A percentile compares a stretch with the other conserved stretches of the same genome.
Evolutionary conservation across 306 rosid genomes (phyloP).

Genomic region (Quercus robur): DNA sequence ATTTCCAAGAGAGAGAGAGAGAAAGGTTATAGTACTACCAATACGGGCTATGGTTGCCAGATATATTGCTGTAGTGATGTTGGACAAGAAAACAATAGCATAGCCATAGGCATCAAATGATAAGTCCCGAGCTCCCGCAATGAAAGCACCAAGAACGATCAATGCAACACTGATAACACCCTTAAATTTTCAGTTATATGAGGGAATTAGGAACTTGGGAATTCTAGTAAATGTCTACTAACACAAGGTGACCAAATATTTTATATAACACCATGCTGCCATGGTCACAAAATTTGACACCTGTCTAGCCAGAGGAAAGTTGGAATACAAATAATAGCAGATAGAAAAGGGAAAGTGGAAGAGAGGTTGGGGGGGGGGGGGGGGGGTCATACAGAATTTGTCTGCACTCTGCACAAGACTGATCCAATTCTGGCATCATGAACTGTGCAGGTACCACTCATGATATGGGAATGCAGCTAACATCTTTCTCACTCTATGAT

Average conservation of each 20-base stretch:
- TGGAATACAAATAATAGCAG: too few relatives aligned
- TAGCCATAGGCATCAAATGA: conserved; percentile 90
- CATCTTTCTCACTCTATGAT: too few relatives aligned
- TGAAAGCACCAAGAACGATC: conserved; percentile 86
- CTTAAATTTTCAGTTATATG: conserved; percentile 70
- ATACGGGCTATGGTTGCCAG: conserved; percentile 91
- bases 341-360: too few relatives aligned
- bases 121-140: conserved; percentile 93
- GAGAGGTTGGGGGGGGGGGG: too few relatives aligned
- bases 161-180: conserved; percentile 93
- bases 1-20: background rate
- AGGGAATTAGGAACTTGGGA: conserved; percentile 50
- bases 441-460: too few relatives aligned
- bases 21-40: conserved; percentile 48
- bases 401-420: too few relatives aligned
- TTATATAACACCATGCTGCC: background rate
- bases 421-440: too few relatives aligned
- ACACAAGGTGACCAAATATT: background rate
- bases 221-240: conserved; percentile 14
- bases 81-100: conserved; percentile 80
- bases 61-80: conserved; percentile 85
- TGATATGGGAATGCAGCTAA: too few relatives aligned
- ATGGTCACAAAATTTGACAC: too few relatives aligned
- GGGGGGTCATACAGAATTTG: too few relatives aligned
- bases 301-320: too few relatives aligned